Evolutionary conservation across 768 basidiomycete species (phyloP).

Genomic region (Suillus spraguei): DNA sequence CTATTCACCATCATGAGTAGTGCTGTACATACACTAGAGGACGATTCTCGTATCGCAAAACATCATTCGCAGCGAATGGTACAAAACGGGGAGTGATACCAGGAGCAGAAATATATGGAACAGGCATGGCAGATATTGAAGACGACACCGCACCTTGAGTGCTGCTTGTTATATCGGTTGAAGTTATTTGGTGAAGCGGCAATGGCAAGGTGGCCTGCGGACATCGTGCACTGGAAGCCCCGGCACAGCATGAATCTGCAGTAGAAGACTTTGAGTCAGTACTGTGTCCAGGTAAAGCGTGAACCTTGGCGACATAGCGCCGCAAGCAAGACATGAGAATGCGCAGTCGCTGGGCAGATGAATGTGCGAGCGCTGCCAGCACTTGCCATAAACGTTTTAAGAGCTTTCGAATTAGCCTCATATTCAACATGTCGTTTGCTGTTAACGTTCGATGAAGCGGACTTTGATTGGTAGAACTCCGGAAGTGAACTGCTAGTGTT

Average conservation of each 20-base stretch:
- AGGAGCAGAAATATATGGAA: not conserved
- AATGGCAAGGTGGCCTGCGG: not conserved
- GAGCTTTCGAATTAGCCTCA: not conserved
- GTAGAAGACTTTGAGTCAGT: not conserved
- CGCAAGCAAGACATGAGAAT: not conserved
- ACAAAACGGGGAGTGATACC: not conserved
- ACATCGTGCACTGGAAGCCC: not conserved
- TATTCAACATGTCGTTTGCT: not conserved
- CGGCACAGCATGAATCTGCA: not conserved
- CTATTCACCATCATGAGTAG: not conserved
- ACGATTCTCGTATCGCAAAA: constrained; percentile 1
- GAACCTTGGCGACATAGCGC: not conserved
- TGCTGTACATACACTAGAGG: not conserved
- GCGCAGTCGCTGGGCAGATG: not conserved
- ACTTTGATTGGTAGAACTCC: too few relatives aligned
- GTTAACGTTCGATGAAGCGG: too few relatives aligned
- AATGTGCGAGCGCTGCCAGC: not conserved
- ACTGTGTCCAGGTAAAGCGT: not conserved
- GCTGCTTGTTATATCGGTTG: not conserved
- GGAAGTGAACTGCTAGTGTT: too few relatives aligned
- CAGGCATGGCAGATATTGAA: not conserved
- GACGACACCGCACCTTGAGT: not conserved
- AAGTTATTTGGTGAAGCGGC: not conserved
- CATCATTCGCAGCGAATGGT: not conserved
- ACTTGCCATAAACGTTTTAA: not conserved